Conservation (phyloP, 1,139 yeast species). For the Taiozyma sp. region DNA sequence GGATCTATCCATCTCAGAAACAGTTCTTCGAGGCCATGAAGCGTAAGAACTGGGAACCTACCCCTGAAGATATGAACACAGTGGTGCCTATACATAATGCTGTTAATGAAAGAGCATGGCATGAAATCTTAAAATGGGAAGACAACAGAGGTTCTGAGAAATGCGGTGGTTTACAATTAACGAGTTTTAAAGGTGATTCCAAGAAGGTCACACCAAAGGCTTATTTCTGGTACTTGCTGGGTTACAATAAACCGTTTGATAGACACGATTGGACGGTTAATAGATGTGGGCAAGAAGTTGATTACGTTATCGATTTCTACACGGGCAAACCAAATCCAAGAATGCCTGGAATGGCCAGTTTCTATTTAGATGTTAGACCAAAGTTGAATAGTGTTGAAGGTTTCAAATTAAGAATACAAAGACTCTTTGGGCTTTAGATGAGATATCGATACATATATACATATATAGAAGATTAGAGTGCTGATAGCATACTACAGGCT, state of each 20-base stretch:
- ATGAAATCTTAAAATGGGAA: conserved; percentile 82
- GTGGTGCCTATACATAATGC: conserved; percentile 93
- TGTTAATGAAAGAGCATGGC: conserved; percentile 93
- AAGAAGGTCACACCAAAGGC: conserved; percentile 87
- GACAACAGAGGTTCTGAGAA: conserved; percentile 48
- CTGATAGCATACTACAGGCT: not conserved
- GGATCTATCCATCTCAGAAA: conserved; percentile 95
- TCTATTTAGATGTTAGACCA: conserved; percentile 87
- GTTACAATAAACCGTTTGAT: conserved; percentile 81
- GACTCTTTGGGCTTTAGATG: conserved; percentile 47
- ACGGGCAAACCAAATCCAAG: conserved; percentile 50
- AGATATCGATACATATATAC: not conserved
- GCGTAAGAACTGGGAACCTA: conserved; percentile 84
- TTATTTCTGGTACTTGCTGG: conserved; percentile 60
- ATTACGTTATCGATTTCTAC: conserved; percentile 92
- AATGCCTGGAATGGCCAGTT: conserved; percentile 46
- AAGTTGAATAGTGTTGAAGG: conserved; percentile 82
- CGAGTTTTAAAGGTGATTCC: conserved; percentile 87
- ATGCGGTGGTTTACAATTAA: conserved; percentile 83
- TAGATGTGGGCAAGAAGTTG: conserved; percentile 78
- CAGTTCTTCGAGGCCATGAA: conserved; percentile 94
- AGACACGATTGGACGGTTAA: conserved; percentile 95
- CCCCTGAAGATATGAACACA: conserved; percentile 76
- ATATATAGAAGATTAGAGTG: too few relatives aligned
- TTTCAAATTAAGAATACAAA: conserved; percentile 53